Evolutionary conservation across 2,329 filamentous ascomycete species (phyloP), one percentile per base, ranked within the genome.

Genomic region (Tolypocladium tropicale): DNA sequence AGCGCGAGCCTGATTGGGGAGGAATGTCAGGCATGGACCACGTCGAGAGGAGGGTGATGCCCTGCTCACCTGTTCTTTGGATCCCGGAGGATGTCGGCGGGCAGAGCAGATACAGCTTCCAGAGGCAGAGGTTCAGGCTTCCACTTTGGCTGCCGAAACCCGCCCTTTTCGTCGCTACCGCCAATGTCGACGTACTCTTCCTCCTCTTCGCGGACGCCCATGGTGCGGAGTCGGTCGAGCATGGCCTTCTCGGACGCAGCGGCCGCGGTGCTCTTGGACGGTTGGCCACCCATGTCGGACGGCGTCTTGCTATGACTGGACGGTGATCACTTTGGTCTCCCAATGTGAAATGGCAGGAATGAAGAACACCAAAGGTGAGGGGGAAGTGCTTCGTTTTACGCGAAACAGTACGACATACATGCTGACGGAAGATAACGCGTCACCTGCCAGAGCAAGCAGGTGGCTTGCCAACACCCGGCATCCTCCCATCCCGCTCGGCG

Each of bases 1-100:
- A 94, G 78, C 6, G 89, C 90, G 16, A 95, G 84, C 59, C 88
- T 89, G 55, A 2, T 23, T 18, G 28, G 28, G 16, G 16, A n/a
- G 2, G 6, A 0, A 21, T 50, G 46, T 50, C 2, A 50, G 28
- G 33, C 18, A 21, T 5, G 18, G 4, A 11, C 4, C 7, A 6
- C 4, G 18, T 33, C 7, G 4, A 48, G 4, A 2, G 5, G 10
- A 21, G 12, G 23, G 23, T 14, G 46, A 11, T 21, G 18, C 12
- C 16, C 41, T 2, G 37, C 66, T 61, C 60, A 84, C 85, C 80
- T 83, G 74, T 79, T 84, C 72, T 84, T 84, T 21, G 85, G 81
- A 64, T 89, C 83, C 51, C 78, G 72, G 59, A 89, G 75, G 36
- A 88, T 72, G 61, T 78, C 72, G 52, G 77, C 75, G 70, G 88